phyloP scores from a whole-genome alignment of 1,284 basidiomycete genomes.

The Papiliotrema nemorosa region DNA sequence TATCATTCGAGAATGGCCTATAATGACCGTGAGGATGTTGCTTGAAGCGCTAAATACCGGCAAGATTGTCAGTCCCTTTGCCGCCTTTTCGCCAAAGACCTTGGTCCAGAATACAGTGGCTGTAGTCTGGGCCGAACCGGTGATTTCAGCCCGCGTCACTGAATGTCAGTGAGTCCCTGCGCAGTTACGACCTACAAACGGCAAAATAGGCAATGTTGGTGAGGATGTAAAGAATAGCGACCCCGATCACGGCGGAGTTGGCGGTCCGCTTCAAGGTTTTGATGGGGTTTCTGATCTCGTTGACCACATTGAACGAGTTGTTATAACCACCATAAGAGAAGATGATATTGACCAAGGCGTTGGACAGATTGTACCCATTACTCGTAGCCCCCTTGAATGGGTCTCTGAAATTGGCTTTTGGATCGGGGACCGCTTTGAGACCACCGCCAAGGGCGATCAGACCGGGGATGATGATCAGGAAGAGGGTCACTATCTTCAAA shows the following conservation, averaged over 20 bases:
- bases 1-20: constrained; percentile 52
- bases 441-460: constrained; percentile 55
- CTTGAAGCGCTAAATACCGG: constrained; percentile 46
- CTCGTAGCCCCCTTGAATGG: constrained; percentile 53
- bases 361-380: constrained; percentile 53
- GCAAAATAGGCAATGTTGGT: constrained; percentile 48
- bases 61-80: constrained; percentile 32
- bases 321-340: constrained; percentile 47
- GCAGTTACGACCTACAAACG: constrained; percentile 5
- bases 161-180: too few relatives aligned
- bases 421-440: constrained; percentile 40
- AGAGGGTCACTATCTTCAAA: not conserved
- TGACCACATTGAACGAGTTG: constrained; percentile 54
- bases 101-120: constrained; percentile 45
- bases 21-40: constrained; percentile 31
- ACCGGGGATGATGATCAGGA: constrained; percentile 49
- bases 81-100: constrained; percentile 46
- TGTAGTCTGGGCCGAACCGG: constrained; percentile 34
- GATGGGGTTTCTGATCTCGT: constrained; percentile 50
- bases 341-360: constrained; percentile 23
- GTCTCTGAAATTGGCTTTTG: constrained; percentile 55
- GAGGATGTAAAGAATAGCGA: constrained; percentile 36
- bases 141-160: constrained; percentile 43
- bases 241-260: constrained; percentile 26
- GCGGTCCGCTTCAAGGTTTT: constrained; percentile 34